phyloP scores from a whole-genome alignment of 305 asterid species.

The Caryopteris hybrid region DNA sequence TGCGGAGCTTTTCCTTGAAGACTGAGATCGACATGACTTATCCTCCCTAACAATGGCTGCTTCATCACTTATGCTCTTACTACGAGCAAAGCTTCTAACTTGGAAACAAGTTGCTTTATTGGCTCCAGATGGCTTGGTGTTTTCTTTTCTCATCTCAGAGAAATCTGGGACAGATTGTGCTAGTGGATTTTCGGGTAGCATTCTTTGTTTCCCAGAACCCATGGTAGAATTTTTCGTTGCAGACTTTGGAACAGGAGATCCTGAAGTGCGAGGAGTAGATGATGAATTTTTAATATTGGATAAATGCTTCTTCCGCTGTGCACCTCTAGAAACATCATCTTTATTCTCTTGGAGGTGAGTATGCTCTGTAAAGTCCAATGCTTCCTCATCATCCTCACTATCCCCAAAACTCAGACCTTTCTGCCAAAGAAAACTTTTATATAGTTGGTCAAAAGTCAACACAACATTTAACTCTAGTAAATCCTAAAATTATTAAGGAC shows the following conservation, averaged over 20 bases:
- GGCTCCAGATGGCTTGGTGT: slow-evolving; percentile 54
- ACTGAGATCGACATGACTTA: slow-evolving; percentile 48
- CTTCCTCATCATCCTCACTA: slow-evolving; percentile 61
- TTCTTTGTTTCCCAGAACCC: slow-evolving; percentile 61
- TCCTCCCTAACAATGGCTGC: slow-evolving; percentile 53
- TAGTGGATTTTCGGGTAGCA: slow-evolving; percentile 73
- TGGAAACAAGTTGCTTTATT: slow-evolving; percentile 53
- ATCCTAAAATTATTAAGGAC: slow-evolving; percentile 23
- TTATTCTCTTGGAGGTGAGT: slow-evolving; percentile 34
- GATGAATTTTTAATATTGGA: slow-evolving; percentile 40
- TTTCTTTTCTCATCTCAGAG: slow-evolving; percentile 59
- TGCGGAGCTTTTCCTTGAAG: slow-evolving; percentile 55
- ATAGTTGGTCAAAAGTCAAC: slow-evolving; percentile 49
- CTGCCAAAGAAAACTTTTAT: slow-evolving; percentile 58
- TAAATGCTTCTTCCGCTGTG: slow-evolving; percentile 52
- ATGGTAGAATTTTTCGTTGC: slow-evolving; percentile 46
- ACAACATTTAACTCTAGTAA: slow-evolving; percentile 33
- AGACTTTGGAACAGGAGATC: slow-evolving; percentile 50
- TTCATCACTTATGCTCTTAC: slow-evolving; percentile 64
- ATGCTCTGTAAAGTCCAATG: slow-evolving; percentile 47
- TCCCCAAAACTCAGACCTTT: slow-evolving; percentile 61
- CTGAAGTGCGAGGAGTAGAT: slow-evolving; percentile 54
- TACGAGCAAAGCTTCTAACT: slow-evolving; percentile 51
- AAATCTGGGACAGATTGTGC: slow-evolving; percentile 72
- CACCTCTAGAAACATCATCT: slow-evolving; percentile 44